phyloP scores from a whole-genome alignment of 2,329 filamentous ascomycete species.

The Aspergillus sp. region DNA sequence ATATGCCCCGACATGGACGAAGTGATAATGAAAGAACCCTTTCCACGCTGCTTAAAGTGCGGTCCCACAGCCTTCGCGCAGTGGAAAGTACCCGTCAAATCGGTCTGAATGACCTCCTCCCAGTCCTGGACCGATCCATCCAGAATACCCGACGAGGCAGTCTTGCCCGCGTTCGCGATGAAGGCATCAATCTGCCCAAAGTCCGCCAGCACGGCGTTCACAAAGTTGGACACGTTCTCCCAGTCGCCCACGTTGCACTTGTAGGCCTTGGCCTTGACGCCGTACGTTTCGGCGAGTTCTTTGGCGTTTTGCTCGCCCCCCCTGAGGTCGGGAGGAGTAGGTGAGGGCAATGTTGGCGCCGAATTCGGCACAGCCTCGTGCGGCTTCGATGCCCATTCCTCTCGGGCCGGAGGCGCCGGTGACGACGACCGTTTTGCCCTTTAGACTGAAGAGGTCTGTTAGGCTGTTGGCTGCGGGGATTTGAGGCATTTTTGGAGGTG shows the following conservation, averaged over 20 bases:
- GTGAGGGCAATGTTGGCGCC: slow-evolving; percentile 64
- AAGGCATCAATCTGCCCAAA: slow-evolving; percentile 67
- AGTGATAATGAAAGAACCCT: slow-evolving; percentile 62
- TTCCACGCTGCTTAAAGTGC: slow-evolving; percentile 65
- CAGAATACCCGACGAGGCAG: slow-evolving; percentile 63
- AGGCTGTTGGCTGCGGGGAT: slow-evolving; percentile 30
- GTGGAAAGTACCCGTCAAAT: slow-evolving; percentile 80
- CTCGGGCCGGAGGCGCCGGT: slow-evolving; percentile 55
- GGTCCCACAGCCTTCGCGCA: slow-evolving; percentile 84
- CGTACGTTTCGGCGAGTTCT: slow-evolving; percentile 56
- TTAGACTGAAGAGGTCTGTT: slow-evolving; percentile 43
- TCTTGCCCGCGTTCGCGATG: slow-evolving; percentile 67
- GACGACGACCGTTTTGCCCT: slow-evolving; percentile 44
- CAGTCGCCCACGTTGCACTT: slow-evolving; percentile 58
- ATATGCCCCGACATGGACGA: slow-evolving; percentile 58
- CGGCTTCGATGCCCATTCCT: slow-evolving; percentile 64
- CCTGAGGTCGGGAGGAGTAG: slow-evolving; percentile 57
- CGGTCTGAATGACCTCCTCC: slow-evolving; percentile 76
- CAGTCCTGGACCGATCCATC: slow-evolving; percentile 67
- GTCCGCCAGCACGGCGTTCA: slow-evolving; percentile 59
- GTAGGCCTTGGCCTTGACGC: slow-evolving; percentile 64
- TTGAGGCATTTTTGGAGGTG: slow-evolving; percentile 28
- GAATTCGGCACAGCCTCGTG: slow-evolving; percentile 61
- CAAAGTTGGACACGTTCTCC: slow-evolving; percentile 52
- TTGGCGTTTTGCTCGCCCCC: slow-evolving; percentile 62